phyloP scores from a whole-genome alignment of 176 grass and related monocot species.

The Rhynchospora breviuscula region DNA sequence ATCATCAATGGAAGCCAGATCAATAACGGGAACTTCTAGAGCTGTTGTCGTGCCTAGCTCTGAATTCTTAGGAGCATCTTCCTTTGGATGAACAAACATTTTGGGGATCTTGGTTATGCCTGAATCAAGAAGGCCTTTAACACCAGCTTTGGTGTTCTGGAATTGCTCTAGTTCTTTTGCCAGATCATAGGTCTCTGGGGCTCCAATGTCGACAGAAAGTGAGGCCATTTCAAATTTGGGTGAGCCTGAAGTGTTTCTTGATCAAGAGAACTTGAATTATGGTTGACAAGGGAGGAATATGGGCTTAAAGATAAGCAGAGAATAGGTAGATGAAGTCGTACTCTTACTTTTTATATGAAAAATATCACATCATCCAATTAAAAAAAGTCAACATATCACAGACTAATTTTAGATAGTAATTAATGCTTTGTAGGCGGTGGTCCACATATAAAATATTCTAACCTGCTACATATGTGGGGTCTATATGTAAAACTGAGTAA shows the following conservation, averaged over 20 bases:
- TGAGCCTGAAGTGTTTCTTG: neutral
- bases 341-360: neutral
- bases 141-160: constrained; percentile 13
- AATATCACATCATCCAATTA: neutral
- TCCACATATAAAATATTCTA: constrained; percentile 3
- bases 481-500: neutral
- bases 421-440: neutral
- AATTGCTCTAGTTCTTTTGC: constrained; percentile 20
- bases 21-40: constrained; percentile 21
- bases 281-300: neutral
- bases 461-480: neutral
- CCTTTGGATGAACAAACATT: constrained; percentile 20
- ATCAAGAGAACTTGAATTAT: constrained; percentile 1
- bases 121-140: constrained; percentile 24
- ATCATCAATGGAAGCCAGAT: constrained; percentile 6
- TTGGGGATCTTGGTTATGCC: constrained; percentile 28
- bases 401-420: neutral
- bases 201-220: neutral
- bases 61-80: neutral
- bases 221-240: neutral
- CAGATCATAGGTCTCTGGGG: neutral
- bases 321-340: neutral
- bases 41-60: neutral
- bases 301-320: neutral
- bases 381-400: neutral